These are phyloP conservation scores for Xylaria sp. DNA, from an alignment of 2,329 filamentous ascomycete species.

Conservation along the genomic window DNA sequence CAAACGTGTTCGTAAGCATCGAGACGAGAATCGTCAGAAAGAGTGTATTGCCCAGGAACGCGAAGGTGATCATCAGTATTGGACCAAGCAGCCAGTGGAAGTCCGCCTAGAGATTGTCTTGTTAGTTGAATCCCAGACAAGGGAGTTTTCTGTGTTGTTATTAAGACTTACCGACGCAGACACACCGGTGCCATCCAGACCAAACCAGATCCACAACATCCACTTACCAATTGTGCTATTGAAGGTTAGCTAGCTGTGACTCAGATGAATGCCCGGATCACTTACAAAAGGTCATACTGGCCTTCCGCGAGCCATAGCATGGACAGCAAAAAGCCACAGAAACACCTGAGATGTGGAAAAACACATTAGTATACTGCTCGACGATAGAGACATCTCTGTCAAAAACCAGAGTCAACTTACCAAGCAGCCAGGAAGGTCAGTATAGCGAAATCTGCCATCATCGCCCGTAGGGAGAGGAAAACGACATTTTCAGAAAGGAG, in stretches of 20 bases:
- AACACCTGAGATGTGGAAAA: slow-evolving; percentile 45
- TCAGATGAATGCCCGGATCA: slow-evolving; percentile 1
- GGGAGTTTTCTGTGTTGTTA: neutral
- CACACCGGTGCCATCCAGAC: slow-evolving; percentile 67
- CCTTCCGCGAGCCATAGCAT: slow-evolving; percentile 72
- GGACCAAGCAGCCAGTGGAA: slow-evolving; percentile 79
- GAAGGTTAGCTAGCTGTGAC: slow-evolving; percentile 20
- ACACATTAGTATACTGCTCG: neutral
- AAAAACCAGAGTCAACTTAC: slow-evolving; percentile 31
- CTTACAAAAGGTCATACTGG: slow-evolving; percentile 51
- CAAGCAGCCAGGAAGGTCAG: slow-evolving; percentile 70
- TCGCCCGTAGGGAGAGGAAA: slow-evolving; percentile 72
- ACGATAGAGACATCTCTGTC: neutral
- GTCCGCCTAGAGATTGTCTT: slow-evolving; percentile 43
- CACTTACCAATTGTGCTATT: slow-evolving; percentile 69
- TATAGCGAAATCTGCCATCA: slow-evolving; percentile 82
- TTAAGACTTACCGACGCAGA: slow-evolving; percentile 44
- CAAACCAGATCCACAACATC: slow-evolving; percentile 95
- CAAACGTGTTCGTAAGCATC: slow-evolving; percentile 80
- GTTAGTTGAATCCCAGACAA: neutral
- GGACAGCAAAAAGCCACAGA: slow-evolving; percentile 73
- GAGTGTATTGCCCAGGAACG: slow-evolving; percentile 79
- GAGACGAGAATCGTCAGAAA: slow-evolving; percentile 87
- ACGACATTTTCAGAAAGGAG: slow-evolving; percentile 78
- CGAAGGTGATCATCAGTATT: slow-evolving; percentile 73